A percentile compares a stretch with the other conserved stretches of the same genome.
Evolutionary conservation across 129 eudicot species (phyloP).

Genomic region (Flaveria brownii): DNA sequence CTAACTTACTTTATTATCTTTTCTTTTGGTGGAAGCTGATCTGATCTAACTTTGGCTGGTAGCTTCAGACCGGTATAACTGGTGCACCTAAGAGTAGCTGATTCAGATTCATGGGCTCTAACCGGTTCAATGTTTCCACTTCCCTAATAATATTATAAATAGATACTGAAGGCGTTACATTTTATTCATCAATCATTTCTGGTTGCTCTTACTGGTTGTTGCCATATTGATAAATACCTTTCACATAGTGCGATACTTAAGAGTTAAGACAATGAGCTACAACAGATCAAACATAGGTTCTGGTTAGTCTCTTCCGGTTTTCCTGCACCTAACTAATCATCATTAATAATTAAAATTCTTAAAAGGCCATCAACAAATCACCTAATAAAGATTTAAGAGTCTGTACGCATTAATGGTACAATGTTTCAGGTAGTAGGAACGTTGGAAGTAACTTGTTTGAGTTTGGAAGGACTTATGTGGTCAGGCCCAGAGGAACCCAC

Average conservation of each 20-base stretch:
- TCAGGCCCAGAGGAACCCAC: slow-evolving; percentile 78
- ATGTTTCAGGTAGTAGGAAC: slow-evolving; percentile 61
- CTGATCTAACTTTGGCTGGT: slow-evolving; percentile 32
- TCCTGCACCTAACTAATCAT: background rate
- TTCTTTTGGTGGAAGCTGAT: slow-evolving; percentile 25
- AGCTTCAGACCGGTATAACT: slow-evolving; percentile 44
- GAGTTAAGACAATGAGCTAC: slow-evolving; percentile 57
- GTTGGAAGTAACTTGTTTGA: slow-evolving; percentile 48
- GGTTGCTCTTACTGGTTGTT: slow-evolving; percentile 29
- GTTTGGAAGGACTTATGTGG: slow-evolving; percentile 86
- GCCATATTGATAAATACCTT: slow-evolving; percentile 9
- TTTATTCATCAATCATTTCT: slow-evolving; percentile 37
- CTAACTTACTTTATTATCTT: slow-evolving; percentile 30
- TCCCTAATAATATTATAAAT: slow-evolving; percentile 44
- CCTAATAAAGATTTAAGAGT: background rate
- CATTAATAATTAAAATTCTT: background rate
- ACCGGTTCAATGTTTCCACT: slow-evolving; percentile 33
- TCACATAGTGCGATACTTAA: slow-evolving; percentile 31
- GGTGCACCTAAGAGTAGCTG: slow-evolving; percentile 38
- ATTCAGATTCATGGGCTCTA: slow-evolving; percentile 31
- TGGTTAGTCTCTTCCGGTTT: slow-evolving; percentile 43
- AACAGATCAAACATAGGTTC: slow-evolving; percentile 54
- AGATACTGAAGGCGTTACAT: slow-evolving; percentile 31
- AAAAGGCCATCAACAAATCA: background rate
- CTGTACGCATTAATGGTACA: slow-evolving; percentile 8